Base-by-base conservation (phyloP, 805 yeast species). In the Candida hispaniensis region DNA sequence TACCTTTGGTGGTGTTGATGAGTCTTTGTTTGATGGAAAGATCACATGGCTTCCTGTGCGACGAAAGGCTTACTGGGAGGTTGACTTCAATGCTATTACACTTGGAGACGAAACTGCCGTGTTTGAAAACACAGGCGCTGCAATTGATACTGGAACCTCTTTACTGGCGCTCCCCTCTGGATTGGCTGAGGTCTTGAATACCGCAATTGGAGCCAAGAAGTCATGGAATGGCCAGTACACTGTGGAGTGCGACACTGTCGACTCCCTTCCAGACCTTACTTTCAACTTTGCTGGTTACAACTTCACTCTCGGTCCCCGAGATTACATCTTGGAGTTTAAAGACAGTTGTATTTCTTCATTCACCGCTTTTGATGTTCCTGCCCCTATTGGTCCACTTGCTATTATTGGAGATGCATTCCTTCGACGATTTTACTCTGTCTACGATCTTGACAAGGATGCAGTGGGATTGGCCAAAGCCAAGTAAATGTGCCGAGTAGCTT, bases 41-140 rank as follows among this genome's bases (percentile, higher is more conserved):
- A 70, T 91, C 52, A 80, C 88, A 35, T 85, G 93, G 85, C 71
- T 91, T 61, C 98, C 98, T 41, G 93, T 91, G 44, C 83, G 98
- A 69, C 82, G 98, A 71, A 85, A 86, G 75, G 98, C 97, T 19
- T 91, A 91, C 73, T 91, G 98, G 98, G 98, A 91, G 69, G 98
- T 91, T 42, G 73, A 78, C 49, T 79, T 91, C 48, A 83, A 83
- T 49, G 86, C 94, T 49, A 67, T 91, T 56, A 81, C 86, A 26
- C 69, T 91, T 44, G 98, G 98, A 52, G 80, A 79, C 47, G 94
- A 91, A 63, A 80, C 71, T 53, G 95, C 97, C 33, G 72, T 68
- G 49, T 73, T 91, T 52, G 71, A 69, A 47, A 65, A 64, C 52
- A 76, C 85, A 43, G 98, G 98, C 58, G 98, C 96, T 51, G 95